Conservation (phyloP, 768 basidiomycete species). For the Roridomyces roridus region DNA sequence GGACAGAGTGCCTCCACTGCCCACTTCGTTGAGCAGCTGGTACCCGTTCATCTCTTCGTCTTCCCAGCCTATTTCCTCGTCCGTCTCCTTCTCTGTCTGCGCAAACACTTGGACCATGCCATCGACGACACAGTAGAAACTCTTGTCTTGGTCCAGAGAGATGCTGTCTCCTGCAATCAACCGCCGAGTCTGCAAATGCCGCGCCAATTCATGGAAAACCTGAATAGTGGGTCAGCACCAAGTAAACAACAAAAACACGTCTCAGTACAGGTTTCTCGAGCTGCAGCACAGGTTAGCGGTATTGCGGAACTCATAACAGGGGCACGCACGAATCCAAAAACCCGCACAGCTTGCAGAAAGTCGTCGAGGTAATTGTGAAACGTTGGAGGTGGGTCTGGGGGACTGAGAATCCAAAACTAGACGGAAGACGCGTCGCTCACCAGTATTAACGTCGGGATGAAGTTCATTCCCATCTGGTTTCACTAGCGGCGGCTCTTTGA, state of each 20-base stretch:
- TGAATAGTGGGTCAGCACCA: constrained; percentile 32
- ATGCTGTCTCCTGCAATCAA: constrained; percentile 95
- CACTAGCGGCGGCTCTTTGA: constrained; percentile 81
- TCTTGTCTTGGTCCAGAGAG: constrained; percentile 89
- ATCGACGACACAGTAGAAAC: constrained; percentile 98
- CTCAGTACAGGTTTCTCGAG: constrained; percentile 87
- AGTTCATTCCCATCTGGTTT: constrained; percentile 87
- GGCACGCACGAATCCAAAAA: constrained; percentile 87
- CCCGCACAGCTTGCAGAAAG: constrained; percentile 93
- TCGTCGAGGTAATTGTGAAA: constrained; percentile 98
- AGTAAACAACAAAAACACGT: too few species aligned
- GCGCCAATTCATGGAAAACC: constrained; percentile 97
- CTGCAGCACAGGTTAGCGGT: constrained; percentile 30
- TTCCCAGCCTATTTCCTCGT: constrained; percentile 68
- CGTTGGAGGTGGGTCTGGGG: constrained; percentile 66
- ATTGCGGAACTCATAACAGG: background rate
- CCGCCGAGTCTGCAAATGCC: constrained; percentile 94
- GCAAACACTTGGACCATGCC: constrained; percentile 96
- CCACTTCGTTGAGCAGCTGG: constrained; percentile 95
- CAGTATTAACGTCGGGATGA: constrained; percentile 90
- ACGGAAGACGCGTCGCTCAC: constrained; percentile 26
- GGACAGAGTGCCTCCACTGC: constrained; percentile 92
- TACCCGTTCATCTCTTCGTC: constrained; percentile 94
- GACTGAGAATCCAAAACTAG: constrained; percentile 7
- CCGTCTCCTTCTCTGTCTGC: constrained; percentile 60